Percentiles rank a stretch among this genome's conserved stretches.
Evolutionary conservation across 306 rosid species (phyloP).

Genomic region (Malus fusca): DNA sequence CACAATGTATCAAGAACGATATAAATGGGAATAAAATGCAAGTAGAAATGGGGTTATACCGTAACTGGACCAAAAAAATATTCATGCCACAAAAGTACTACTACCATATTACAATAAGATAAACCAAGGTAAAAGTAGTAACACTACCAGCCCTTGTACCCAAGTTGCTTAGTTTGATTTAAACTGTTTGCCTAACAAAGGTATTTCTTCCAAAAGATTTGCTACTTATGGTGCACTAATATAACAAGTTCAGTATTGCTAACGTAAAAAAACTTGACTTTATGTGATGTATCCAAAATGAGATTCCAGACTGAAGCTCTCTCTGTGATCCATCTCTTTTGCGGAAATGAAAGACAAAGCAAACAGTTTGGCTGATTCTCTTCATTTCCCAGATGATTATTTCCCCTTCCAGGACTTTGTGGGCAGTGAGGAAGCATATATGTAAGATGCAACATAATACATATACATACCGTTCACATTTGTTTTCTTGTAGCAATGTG

Average conservation of each 20-base stretch:
- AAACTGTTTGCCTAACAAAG: background rate
- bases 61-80: background rate
- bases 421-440: background rate
- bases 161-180: background rate
- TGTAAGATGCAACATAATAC: background rate
- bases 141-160: background rate
- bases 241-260: background rate
- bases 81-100: background rate
- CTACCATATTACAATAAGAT: background rate
- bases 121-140: background rate
- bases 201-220: background rate
- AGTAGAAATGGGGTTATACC: background rate
- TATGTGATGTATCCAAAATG: background rate
- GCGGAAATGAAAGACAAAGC: background rate
- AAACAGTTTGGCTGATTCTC: background rate
- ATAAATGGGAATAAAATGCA: background rate
- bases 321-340: background rate
- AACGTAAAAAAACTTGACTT: background rate
- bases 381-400: background rate
- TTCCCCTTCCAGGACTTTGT: background rate
- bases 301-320: background rate
- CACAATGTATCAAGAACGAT: background rate
- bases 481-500: conserved; percentile 83
- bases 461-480: conserved; percentile 51
- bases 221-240: background rate